phyloP scores from a whole-genome alignment of 2,329 filamentous ascomycete species.

The Scedosporium apiospermum region DNA sequence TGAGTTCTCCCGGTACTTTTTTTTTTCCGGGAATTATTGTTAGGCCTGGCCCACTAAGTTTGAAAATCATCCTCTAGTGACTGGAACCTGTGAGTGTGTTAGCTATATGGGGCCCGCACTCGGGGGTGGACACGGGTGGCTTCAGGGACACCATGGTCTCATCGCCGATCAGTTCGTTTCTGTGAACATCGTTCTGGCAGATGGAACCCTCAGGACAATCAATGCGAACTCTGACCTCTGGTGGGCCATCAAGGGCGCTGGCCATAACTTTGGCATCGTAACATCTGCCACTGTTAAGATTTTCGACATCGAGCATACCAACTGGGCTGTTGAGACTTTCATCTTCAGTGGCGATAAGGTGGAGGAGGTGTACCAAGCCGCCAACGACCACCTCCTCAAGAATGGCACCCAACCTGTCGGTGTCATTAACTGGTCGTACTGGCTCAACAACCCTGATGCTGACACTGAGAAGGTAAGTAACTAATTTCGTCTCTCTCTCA shows the following conservation, averaged over 20 bases:
- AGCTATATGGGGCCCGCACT: constrained; percentile 39
- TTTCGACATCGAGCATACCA: constrained; percentile 29
- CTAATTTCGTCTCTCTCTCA: not conserved
- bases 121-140: constrained; percentile 47
- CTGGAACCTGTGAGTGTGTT: constrained; percentile 43
- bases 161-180: constrained; percentile 43
- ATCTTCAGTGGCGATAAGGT: constrained; percentile 39
- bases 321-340: constrained; percentile 34
- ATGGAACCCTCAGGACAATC: constrained; percentile 31
- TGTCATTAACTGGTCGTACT: constrained; percentile 41
- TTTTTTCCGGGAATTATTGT: not conserved
- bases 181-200: constrained; percentile 39
- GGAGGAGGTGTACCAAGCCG: constrained; percentile 33
- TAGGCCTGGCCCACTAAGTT: not conserved
- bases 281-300: constrained; percentile 36
- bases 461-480: constrained; percentile 29
- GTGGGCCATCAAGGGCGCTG: constrained; percentile 48
- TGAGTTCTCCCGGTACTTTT: constrained; percentile 10
- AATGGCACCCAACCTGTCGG: constrained; percentile 31
- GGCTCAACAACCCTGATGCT: constrained; percentile 27
- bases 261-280: constrained; percentile 52
- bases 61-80: constrained; percentile 22
- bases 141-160: constrained; percentile 44
- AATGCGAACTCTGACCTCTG: constrained; percentile 38
- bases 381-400: constrained; percentile 33